Evolutionary conservation across 345 rosid species (phyloP).

Genomic region (Crucihimalaya himalaica): DNA sequence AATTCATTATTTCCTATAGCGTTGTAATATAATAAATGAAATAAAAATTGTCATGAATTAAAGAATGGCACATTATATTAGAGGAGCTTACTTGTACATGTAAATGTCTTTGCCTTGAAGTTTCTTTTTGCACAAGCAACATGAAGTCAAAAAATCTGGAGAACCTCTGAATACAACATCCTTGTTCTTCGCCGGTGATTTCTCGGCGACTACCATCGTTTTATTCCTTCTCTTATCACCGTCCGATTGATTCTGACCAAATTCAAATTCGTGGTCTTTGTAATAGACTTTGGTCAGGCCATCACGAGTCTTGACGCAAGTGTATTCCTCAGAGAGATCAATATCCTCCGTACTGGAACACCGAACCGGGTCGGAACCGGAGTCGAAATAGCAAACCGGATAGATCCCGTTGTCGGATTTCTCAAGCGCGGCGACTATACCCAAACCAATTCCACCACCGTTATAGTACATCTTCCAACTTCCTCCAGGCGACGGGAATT

Average conservation of each 20-base stretch:
- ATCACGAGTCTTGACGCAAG: constrained; percentile 55
- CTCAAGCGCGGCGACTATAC: constrained; percentile 72
- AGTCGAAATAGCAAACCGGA: constrained; percentile 22
- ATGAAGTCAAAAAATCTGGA: constrained; percentile 56
- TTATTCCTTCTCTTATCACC: background rate
- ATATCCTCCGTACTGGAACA: constrained; percentile 35
- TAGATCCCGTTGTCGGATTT: constrained; percentile 6
- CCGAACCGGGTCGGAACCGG: constrained; percentile 36
- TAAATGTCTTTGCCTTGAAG: constrained; percentile 74
- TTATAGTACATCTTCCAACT: constrained; percentile 44
- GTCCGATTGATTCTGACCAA: background rate
- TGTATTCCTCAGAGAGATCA: constrained; percentile 60
- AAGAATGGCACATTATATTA: background rate
- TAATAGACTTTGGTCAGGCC: constrained; percentile 47
- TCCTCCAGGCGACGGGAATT: constrained; percentile 56
- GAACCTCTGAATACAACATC: constrained; percentile 31
- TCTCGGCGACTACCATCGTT: background rate
- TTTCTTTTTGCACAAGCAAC: constrained; percentile 65
- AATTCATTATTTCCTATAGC: background rate
- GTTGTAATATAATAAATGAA: background rate
- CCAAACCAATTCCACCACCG: constrained; percentile 70
- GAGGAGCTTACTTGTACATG: constrained; percentile 75
- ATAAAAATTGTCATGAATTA: background rate
- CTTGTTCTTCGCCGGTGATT: constrained; percentile 21
- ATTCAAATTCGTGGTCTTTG: constrained; percentile 44